phyloP scores from a whole-genome alignment of 2,329 filamentous ascomycete species.

The Blumeria graminis region DNA sequence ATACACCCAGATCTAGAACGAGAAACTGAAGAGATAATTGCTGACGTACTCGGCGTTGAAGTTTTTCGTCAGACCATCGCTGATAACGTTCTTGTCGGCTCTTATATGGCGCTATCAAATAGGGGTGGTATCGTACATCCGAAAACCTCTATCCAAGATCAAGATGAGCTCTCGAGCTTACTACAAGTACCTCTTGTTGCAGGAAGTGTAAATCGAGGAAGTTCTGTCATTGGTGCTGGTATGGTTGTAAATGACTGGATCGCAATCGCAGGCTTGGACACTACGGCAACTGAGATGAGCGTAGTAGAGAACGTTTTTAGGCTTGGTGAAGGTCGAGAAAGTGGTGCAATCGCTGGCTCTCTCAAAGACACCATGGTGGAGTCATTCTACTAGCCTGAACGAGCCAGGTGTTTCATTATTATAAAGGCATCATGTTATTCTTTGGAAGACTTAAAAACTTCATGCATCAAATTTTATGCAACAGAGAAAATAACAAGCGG shows the following conservation, averaged over 20 bases:
- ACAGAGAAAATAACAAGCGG: no score
- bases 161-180: slow-evolving; percentile 84
- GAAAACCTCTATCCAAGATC: slow-evolving; percentile 90
- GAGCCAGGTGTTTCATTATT: no score
- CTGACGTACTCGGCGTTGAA: slow-evolving; percentile 74
- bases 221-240: slow-evolving; percentile 81
- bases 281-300: slow-evolving; percentile 89
- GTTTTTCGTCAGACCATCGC: slow-evolving; percentile 88
- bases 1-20: slow-evolving; percentile 91
- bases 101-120: slow-evolving; percentile 91
- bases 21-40: slow-evolving; percentile 96
- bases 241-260: slow-evolving; percentile 98
- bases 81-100: slow-evolving; percentile 88
- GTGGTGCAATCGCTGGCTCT: slow-evolving; percentile 53
- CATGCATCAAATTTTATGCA: no score
- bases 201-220: slow-evolving; percentile 79
- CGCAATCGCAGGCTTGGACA: slow-evolving; percentile 79
- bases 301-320: slow-evolving; percentile 93
- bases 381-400: slow-evolving; percentile 55
- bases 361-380: slow-evolving; percentile 98
- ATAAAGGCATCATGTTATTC: no score
- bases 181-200: slow-evolving; percentile 91
- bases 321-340: slow-evolving; percentile 63
- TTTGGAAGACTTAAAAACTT: no score
- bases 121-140: slow-evolving; percentile 92